Percentiles rank a stretch among this genome's conserved stretches.
phyloP scores from a whole-genome alignment of 2,329 filamentous ascomycete species.

The Tympanopsis confertula region DNA sequence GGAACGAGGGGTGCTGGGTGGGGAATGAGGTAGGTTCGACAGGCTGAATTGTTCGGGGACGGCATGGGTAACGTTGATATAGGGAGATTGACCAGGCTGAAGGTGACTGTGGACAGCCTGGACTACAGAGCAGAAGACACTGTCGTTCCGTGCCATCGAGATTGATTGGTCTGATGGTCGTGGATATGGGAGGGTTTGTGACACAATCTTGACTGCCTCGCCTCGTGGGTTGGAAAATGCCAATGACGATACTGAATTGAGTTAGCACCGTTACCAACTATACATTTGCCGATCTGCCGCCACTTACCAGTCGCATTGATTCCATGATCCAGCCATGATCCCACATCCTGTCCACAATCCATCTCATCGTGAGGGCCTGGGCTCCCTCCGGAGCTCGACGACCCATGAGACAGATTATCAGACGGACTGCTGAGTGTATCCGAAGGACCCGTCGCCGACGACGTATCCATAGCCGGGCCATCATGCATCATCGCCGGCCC shows the following conservation, averaged over 20 bases:
- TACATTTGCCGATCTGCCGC: background rate
- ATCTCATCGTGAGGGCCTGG: constrained; percentile 16
- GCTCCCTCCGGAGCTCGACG: constrained; percentile 18
- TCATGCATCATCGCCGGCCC: constrained; percentile 5
- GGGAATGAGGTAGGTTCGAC: constrained; percentile 49
- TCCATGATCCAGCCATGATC: constrained; percentile 21
- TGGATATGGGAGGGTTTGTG: constrained; percentile 47
- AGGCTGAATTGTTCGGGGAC: constrained; percentile 50
- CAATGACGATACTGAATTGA: constrained; percentile 20
- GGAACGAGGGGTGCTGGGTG: constrained; percentile 41
- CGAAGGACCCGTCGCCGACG: constrained; percentile 6
- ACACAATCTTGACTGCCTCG: constrained; percentile 38
- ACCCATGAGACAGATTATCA: constrained; percentile 14
- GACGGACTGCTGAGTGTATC: constrained; percentile 16
- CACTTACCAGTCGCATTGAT: constrained; percentile 21
- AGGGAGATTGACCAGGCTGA: constrained; percentile 35
- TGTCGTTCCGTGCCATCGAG: constrained; percentile 16
- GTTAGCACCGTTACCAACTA: background rate
- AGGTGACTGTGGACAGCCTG: constrained; percentile 39
- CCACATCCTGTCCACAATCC: constrained; percentile 16
- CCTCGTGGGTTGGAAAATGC: constrained; percentile 20
- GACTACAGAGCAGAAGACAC: constrained; percentile 40
- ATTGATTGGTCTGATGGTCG: constrained; percentile 12
- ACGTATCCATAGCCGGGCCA: background rate
- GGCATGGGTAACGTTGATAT: constrained; percentile 54